Evolutionary conservation across 352 stramenopile species (phyloP), one percentile per base, ranked within the genome.

Genomic region (Globisporangium paroecandrum): DNA sequence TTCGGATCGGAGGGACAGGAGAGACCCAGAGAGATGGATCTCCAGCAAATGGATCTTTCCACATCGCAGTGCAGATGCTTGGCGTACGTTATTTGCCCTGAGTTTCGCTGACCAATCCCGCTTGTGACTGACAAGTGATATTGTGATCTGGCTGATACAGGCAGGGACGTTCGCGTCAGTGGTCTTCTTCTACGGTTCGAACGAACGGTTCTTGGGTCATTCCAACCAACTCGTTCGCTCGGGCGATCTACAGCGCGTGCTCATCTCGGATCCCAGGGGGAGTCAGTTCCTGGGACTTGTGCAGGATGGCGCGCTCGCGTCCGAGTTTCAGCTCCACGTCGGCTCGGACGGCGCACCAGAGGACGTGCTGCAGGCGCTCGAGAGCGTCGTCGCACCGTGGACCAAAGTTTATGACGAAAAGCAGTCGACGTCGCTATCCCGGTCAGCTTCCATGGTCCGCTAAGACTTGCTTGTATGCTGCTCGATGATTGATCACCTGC

Each of bases 21-120:
- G 60, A 55, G 27, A 20, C n/a, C 10, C 38, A 15, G n/a, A 58
- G 49, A 66, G 47, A 66, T n/a, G 38, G 12, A 36, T 22, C 63
- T 3, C 20, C 55, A 32, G 4, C 64, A 38, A 38, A 12, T 29
- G 27, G 7, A 18, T 8, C 22, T 25, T 34, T 71, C 22, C 70
- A 77, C 61, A 60, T 89, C 4, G 76, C 75, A 32, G 58, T 86
- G 4, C 71, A 69, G 12, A 78, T 85, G 78, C 43, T 85, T 12
- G 36, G 66, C 6, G 80, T 86, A 68, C 76, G 71, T 27, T 51
- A n/a, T 29, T 29, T 20, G 18, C 6, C 12, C 13, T n/a, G 25
- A 57, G 0, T 29, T 0, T 43, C 1, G 20, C 34, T 60, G 47
- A 13, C 24, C 12, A 38, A 51, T 18, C 9, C 13, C 27, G 32